Evolutionary conservation across 768 basidiomycete species (phyloP), one percentile per base, ranked within the genome.

Genomic region (Auriscalpium orientale): DNA sequence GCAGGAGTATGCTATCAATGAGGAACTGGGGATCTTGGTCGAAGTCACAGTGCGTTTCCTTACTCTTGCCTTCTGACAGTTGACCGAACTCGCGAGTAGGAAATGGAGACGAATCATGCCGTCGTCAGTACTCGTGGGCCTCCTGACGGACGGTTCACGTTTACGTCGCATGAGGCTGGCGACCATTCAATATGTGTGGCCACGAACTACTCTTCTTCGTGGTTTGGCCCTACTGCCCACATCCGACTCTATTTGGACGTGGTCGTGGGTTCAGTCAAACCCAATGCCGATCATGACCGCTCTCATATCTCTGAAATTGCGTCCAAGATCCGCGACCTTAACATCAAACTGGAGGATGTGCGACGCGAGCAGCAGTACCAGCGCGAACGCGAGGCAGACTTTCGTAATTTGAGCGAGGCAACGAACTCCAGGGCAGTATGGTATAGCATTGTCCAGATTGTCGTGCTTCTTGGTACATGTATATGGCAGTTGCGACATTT

Each of bases 161-260:
- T 99, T 67, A 98, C 97, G 28, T 97, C 95, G 5, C 93, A 97
- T 68, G 92, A 95, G 58, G 80, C 95, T 33, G 95, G 95, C 49
- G 97, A 98, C 75, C 97, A 99, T 74, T 85, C 90, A 53, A 97
- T 99, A 67, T 99, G 97, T 68, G 81, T 98, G 50, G 91, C 91
- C 7, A 89, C 91, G 18, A 95, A 95, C 70, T 88, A 92, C 72
- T 76, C 77, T 21, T 71, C 75, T 2, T 83, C 89, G 15, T 95
- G 91, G 92, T 89, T 90, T 71, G 59, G 67, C 20, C 79, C 81
- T 55, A 80, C 76, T 65, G 83, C 91, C 2, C 95, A 98, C 69
- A 90, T 99, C 59, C 91, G 91, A 47, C 82, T 99, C 57, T 89
- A 98, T 74, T 83, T 99, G 63, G 97, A 98, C 66, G 81, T 99